Base-by-base conservation (phyloP, 495 filamentous ascomycete genomes). In the Chlorociboria aeruginascens region DNA sequence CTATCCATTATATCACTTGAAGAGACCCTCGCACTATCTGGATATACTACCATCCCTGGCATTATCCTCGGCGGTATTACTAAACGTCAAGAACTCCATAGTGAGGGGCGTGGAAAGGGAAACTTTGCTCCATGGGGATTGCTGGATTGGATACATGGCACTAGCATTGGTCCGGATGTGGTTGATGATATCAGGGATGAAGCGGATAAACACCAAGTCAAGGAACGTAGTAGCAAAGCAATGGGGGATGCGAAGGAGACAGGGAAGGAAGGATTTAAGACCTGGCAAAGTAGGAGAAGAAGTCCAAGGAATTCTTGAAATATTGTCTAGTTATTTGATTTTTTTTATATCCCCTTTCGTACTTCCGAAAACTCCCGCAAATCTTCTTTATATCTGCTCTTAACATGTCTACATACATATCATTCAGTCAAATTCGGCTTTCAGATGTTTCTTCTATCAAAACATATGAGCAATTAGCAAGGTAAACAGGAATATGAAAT, bases 111-210 rank as follows among this genome's bases (percentile, higher is more conserved):
- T 32, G 81, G 73, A 6, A 64, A 72, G 25, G 85, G 86, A 0
- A 94, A 95, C 54, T 95, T 74, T 57, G 84, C 81, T 0, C 72
- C 79, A 8, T 85, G 81, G 74, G 88, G 88, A 1, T 52, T 94
- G 7, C 32, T 90, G 52, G 89, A 96, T 62, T 86, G 83, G 77
- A 40, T 78, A 0, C 68, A 72, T 56, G 83, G 84, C n/a, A 89
- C 88, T 3, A 77, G 69, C 9, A 57, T 82, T 12, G 70, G 69
- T 0, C 72, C 69, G 4, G 72, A 74, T 56, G 68, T 77, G 8
- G 67, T 79, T 16, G 66, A 81, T 25, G 69, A 77, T 51, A 65
- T 78, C 32, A 66, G 68, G 28, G 62, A 64, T 29, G 78, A 83
- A 63, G 76, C 72, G 10, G 71, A 73, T 40, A 77, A 79, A 62